Evolutionary conservation across 257 asterid species (phyloP).

Genomic region (Echium plantagineum): DNA sequence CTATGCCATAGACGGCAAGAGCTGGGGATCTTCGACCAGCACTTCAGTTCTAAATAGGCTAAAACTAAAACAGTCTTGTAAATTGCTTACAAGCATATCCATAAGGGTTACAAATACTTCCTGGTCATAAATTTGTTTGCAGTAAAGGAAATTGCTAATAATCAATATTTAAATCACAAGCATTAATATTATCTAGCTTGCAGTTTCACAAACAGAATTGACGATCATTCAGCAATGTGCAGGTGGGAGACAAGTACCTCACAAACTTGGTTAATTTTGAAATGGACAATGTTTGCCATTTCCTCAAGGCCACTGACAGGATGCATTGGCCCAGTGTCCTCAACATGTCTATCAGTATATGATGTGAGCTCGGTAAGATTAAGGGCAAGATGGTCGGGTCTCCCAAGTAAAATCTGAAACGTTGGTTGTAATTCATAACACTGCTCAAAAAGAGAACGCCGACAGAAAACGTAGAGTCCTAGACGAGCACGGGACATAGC

Average conservation of each 20-base stretch:
- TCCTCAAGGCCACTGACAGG: slow-evolving; percentile 63
- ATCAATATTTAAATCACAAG: neutral
- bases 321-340: slow-evolving; percentile 49
- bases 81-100: neutral
- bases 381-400: slow-evolving; percentile 71
- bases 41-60: no score
- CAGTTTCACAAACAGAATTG: neutral
- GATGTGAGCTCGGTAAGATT: slow-evolving; percentile 55
- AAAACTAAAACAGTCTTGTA: no score
- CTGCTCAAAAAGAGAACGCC: slow-evolving; percentile 91
- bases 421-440: slow-evolving; percentile 96
- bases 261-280: slow-evolving; percentile 56
- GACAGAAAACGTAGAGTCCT: slow-evolving; percentile 86
- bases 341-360: slow-evolving; percentile 67
- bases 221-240: neutral
- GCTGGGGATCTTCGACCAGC: no score
- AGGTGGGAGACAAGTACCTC: slow-evolving; percentile 40
- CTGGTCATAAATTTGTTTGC: neutral
- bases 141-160: neutral
- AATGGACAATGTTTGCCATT: slow-evolving; percentile 71
- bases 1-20: no score
- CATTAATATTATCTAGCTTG: neutral
- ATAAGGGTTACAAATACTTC: neutral
- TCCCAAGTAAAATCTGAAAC: slow-evolving; percentile 65
- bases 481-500: slow-evolving; percentile 99